phyloP scores from a whole-genome alignment of 805 yeast genomes.

The Candida gorgasii region DNA sequence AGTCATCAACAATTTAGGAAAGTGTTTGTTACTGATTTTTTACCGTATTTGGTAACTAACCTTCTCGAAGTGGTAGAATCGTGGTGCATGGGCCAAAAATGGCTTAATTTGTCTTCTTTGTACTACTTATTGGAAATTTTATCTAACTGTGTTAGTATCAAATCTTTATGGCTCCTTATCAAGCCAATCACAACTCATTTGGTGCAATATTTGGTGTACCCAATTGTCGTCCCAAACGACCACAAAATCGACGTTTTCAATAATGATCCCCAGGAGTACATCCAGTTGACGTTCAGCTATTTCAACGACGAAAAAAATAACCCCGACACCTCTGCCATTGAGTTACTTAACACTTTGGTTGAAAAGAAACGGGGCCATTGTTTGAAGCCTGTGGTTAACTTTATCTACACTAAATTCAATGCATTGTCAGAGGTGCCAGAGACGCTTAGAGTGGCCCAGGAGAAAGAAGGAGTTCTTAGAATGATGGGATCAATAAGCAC shows the following conservation, averaged over 20 bases:
- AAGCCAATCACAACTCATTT: slow-evolving; percentile 66
- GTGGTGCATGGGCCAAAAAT: slow-evolving; percentile 67
- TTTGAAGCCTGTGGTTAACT: slow-evolving; percentile 59
- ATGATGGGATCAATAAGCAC: slow-evolving; percentile 73
- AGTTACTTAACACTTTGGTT: slow-evolving; percentile 69
- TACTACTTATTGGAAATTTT: slow-evolving; percentile 58
- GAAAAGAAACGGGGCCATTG: slow-evolving; percentile 61
- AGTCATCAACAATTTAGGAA: slow-evolving; percentile 63
- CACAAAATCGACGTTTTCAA: slow-evolving; percentile 74
- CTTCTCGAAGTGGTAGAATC: slow-evolving; percentile 65
- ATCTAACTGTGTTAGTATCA: slow-evolving; percentile 55
- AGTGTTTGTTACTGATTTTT: slow-evolving; percentile 55
- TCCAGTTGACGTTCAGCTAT: slow-evolving; percentile 59
- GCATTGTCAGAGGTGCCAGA: slow-evolving; percentile 33
- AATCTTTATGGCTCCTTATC: slow-evolving; percentile 63
- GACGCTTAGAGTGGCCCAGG: slow-evolving; percentile 51
- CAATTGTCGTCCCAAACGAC: slow-evolving; percentile 69
- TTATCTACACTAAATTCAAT: slow-evolving; percentile 46
- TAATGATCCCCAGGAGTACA: slow-evolving; percentile 85
- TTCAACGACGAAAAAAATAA: slow-evolving; percentile 50
- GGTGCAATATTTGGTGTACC: slow-evolving; percentile 71
- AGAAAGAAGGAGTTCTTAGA: slow-evolving; percentile 77
- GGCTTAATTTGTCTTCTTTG: slow-evolving; percentile 69
- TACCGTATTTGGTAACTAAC: slow-evolving; percentile 71
- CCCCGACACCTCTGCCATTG: slow-evolving; percentile 79